These are phyloP conservation scores for Euphorbia tirucalli DNA, from an alignment of 345 rosid species.

Conservation along the genomic window DNA sequence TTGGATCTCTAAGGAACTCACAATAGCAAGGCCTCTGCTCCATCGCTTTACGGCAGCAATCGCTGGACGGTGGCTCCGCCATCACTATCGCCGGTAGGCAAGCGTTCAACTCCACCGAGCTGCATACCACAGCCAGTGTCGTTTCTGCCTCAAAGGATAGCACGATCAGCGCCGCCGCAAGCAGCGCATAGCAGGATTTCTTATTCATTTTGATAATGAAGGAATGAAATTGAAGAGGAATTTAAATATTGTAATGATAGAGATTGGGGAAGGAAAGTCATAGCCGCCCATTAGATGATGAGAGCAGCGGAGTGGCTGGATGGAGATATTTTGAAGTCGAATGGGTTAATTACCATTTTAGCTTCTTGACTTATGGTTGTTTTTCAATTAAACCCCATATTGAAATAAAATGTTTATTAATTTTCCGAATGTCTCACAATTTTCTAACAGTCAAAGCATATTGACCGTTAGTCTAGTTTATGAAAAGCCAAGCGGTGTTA, in stretches of 20 bases:
- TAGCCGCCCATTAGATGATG: not conserved
- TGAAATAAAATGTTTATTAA: no score
- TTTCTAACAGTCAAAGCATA: no score
- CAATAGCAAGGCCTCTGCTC: slow-evolving; percentile 13
- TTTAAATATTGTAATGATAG: no score
- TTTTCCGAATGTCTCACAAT: no score
- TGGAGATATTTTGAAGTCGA: not conserved
- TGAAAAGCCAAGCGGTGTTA: no score
- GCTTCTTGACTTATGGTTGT: no score
- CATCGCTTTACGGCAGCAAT: not conserved
- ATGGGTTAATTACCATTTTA: no score
- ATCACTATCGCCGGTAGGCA: slow-evolving; percentile 6
- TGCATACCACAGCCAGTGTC: not conserved
- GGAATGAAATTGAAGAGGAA: not conserved
- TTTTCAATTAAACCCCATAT: no score
- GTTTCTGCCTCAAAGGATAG: not conserved
- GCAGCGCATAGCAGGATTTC: not conserved
- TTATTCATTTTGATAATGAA: not conserved
- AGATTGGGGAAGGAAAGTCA: not conserved
- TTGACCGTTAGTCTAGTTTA: no score
- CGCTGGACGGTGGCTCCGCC: not conserved
- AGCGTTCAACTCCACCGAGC: not conserved
- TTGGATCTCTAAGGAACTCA: not conserved
- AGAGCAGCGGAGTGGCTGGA: not conserved
- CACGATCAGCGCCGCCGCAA: not conserved